Evolutionary conservation across 2,329 filamentous ascomycete genomes (phyloP), one percentile per base, ranked within the genome.

Genomic region (Lanzia echinophila): DNA sequence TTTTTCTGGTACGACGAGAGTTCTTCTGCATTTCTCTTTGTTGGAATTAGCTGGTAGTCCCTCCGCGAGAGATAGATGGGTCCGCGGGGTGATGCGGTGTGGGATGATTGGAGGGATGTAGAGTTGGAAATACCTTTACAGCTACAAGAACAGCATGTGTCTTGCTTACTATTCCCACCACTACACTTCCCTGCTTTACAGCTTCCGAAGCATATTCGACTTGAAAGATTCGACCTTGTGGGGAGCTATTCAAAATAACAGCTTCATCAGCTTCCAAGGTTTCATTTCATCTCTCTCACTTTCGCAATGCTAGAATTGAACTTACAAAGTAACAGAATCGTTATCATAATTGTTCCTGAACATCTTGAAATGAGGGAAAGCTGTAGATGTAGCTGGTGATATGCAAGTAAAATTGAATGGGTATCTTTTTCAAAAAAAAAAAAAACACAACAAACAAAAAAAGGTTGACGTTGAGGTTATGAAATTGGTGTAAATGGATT

Each of bases 301-400:
- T 8, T 28, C 24, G 24, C 24, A 28, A 28, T 4, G 24, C 24
- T 8, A 28, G 24, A 28, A 28, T 28, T 28, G 24, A 28, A 75
- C 86, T 75, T 81, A 96, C 90, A 97, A 99, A 76, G 94, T 99
- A 76, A 97, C 91, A 60, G 92, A 95, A 75, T 99, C 94, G 84
- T 99, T 99, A 79, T 99, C 94, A 81, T 99, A 99, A 76, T 97
- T 97, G 81, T 99, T 99, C 76, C 94, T 84, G 78, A 99, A 99
- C 94, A 99, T 97, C 69, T 69, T 84, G 80, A 62, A 65, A 47
- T 56, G 19, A 53, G 41, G 38, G 33, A 20, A 3, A 38, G 49
- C n/a, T 45, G 31, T 8, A 51, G 39, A n/a, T n/a, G n/a, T n/a
- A n/a, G n/a, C 39, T 38, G 31, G 36, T 49, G 8, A 7, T 34